A percentile compares a stretch with the other conserved stretches of the same genome.
Conservation (phyloP, 2,329 filamentous ascomycete genomes). For the Paecilomyces sp. region DNA sequence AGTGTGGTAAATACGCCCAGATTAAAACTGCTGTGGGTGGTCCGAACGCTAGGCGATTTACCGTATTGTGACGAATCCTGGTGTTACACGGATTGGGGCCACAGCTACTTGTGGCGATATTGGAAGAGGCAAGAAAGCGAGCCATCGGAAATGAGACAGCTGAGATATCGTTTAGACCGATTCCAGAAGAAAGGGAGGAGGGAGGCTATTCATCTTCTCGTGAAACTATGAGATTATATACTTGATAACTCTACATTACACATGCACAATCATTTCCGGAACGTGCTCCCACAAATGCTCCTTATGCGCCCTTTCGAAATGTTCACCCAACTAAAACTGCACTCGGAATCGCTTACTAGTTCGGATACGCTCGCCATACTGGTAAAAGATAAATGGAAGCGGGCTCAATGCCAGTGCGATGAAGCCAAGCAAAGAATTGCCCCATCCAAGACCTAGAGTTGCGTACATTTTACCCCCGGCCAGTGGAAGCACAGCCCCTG, state of each 20-base stretch:
- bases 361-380: conserved; percentile 27
- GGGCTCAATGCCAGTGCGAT: conserved; percentile 46
- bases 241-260: no score
- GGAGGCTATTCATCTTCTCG: no score
- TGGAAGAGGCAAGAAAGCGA: conserved; percentile 47
- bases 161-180: conserved; percentile 6
- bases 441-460: conserved; percentile 43
- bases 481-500: conserved; percentile 54
- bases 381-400: conserved; percentile 26
- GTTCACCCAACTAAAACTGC: conserved; percentile 6
- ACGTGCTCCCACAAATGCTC: no score
- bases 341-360: conserved; percentile 22
- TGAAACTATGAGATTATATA: no score
- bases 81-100: conserved; percentile 50
- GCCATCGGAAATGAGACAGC: conserved; percentile 37
- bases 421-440: conserved; percentile 49
- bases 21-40: conserved; percentile 53
- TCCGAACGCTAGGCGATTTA: no score
- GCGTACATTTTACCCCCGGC: conserved; percentile 49
- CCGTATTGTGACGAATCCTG: conserved; percentile 48
- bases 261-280: no score
- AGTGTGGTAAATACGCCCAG: conserved; percentile 39
- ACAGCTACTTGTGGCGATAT: conserved; percentile 47
- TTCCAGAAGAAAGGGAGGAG: not conserved
- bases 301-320: no score